Percentiles rank a stretch among this genome's conserved stretches.
Evolutionary conservation across 1,284 basidiomycete species (phyloP).

Genomic region (Apiotrichum gamsii): DNA sequence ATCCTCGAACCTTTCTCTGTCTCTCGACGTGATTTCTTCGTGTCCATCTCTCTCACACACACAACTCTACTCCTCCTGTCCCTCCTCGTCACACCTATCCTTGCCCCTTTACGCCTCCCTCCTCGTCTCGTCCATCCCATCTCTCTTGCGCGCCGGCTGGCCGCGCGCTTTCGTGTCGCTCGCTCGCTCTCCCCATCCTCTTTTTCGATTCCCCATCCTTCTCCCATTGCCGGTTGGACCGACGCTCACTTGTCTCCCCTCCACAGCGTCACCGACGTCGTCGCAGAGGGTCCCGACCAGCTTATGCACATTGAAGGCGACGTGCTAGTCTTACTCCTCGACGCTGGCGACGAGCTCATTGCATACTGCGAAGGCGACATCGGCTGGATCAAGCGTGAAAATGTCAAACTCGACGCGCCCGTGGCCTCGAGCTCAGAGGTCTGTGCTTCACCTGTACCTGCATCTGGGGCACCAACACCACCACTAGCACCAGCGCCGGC

Average conservation of each 20-base stretch:
- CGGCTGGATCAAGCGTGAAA: conserved; percentile 62
- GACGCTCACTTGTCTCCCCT: conserved; percentile 5
- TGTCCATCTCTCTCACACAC: background rate
- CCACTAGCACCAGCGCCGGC: too few species aligned
- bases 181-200: too few species aligned
- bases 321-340: conserved; percentile 71
- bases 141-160: too few species aligned
- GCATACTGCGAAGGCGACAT: conserved; percentile 88
- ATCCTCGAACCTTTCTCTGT: background rate
- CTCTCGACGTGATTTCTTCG: background rate
- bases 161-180: too few species aligned
- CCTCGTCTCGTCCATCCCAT: too few species aligned
- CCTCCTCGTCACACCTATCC: too few species aligned
- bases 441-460: too few species aligned
- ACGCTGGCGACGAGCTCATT: conserved; percentile 54
- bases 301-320: conserved; percentile 86
- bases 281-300: conserved; percentile 68
- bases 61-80: background rate
- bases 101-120: too few species aligned
- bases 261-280: conserved; percentile 55
- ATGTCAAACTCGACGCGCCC: conserved; percentile 2
- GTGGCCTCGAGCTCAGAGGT: conserved; percentile 6
- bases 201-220: too few species aligned
- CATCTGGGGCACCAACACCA: too few species aligned
- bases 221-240: too few species aligned